These are phyloP conservation scores for Plectosphaerella sp. DNA, from an alignment of 2,329 filamentous ascomycete species.

Conservation along the genomic window DNA sequence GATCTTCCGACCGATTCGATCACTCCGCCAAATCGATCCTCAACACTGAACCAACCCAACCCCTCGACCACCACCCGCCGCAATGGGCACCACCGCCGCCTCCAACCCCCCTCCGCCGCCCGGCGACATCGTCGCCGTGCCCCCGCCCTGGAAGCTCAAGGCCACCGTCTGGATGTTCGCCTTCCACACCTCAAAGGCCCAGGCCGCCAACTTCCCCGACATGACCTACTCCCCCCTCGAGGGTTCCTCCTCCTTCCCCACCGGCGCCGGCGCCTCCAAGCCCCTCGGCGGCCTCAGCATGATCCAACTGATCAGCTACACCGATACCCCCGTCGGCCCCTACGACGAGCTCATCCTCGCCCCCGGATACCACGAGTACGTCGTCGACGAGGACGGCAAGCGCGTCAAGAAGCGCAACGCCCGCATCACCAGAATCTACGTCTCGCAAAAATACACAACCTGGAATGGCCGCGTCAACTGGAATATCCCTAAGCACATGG, in stretches of 20 bases:
- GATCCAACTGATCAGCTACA: slow-evolving; percentile 47
- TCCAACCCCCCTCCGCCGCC: background rate
- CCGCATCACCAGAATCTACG: slow-evolving; percentile 49
- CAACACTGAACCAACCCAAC: too few species aligned
- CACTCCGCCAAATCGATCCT: too few species aligned
- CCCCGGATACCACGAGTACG: slow-evolving; percentile 41
- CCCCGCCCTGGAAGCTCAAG: slow-evolving; percentile 37
- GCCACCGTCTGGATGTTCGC: slow-evolving; percentile 38
- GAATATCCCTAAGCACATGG: slow-evolving; percentile 53
- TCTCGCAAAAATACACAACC: slow-evolving; percentile 45
- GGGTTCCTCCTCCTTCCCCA: slow-evolving; percentile 31
- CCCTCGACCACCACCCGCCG: too few species aligned
- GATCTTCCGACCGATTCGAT: too few species aligned
- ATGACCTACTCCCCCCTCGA: slow-evolving; percentile 44
- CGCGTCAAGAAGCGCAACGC: slow-evolving; percentile 27
- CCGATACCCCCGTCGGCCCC: slow-evolving; percentile 43
- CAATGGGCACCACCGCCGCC: background rate
- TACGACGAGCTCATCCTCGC: slow-evolving; percentile 49
- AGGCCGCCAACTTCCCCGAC: slow-evolving; percentile 25
- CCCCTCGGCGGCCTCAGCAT: slow-evolving; percentile 40
- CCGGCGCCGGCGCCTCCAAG: slow-evolving; percentile 22
- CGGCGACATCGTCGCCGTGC: background rate
- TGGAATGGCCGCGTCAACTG: slow-evolving; percentile 51
- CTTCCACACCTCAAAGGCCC: slow-evolving; percentile 29
- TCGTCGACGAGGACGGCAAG: slow-evolving; percentile 26